These are phyloP conservation scores for Tremella yokohamensis DNA, from an alignment of 768 basidiomycete species.

Conservation along the genomic window DNA sequence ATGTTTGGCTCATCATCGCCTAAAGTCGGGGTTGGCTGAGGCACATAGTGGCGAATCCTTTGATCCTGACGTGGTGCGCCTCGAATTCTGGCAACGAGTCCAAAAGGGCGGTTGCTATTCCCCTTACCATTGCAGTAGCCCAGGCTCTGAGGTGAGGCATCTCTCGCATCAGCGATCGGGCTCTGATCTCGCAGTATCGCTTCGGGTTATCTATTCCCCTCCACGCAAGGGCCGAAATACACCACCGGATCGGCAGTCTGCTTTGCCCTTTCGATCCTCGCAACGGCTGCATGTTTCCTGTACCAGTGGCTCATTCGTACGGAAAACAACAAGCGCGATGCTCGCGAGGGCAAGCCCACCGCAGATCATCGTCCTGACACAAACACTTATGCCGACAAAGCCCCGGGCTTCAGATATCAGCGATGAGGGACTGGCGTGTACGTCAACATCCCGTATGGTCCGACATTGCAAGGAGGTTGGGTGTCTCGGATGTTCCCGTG, in stretches of 20 bases:
- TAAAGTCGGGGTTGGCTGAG: not conserved
- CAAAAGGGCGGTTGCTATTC: slow-evolving; percentile 3
- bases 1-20: not conserved
- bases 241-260: slow-evolving; percentile 23
- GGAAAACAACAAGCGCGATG: slow-evolving; percentile 20
- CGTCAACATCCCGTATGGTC: too few relatives aligned
- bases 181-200: slow-evolving; percentile 4
- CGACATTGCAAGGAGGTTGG: too few relatives aligned
- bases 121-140: slow-evolving; percentile 3
- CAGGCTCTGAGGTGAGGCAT: slow-evolving; percentile 2
- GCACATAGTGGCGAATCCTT: not conserved
- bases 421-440: too few relatives aligned
- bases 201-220: slow-evolving; percentile 22
- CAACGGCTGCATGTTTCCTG: too few relatives aligned
- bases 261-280: not conserved
- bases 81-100: slow-evolving; percentile 14
- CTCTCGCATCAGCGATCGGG: not conserved
- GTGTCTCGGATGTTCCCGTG: too few relatives aligned
- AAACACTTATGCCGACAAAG: slow-evolving; percentile 19
- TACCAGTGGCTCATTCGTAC: slow-evolving; percentile 17
- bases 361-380: slow-evolving; percentile 15
- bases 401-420: slow-evolving; percentile 22
- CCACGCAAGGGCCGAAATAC: slow-evolving; percentile 20
- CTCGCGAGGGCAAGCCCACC: slow-evolving; percentile 15
- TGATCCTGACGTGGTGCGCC: slow-evolving; percentile 9